A percentile compares a stretch with the other conserved stretches of the same genome.
phyloP scores from a whole-genome alignment of 2,329 filamentous ascomycete species.

The Neophaeococcomyces aloes region DNA sequence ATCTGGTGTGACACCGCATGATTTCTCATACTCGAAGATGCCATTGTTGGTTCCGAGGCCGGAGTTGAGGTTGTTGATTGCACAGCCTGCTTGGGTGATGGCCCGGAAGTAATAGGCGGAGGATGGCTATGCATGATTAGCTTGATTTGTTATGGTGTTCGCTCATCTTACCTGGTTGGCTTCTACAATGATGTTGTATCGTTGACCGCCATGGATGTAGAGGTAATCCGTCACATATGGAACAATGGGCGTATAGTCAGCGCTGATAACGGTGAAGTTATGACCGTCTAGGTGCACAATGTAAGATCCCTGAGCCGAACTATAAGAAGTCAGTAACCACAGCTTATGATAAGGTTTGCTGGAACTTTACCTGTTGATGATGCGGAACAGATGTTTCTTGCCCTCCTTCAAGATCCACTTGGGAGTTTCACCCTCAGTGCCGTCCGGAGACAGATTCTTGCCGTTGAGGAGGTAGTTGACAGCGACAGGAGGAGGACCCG shows the following conservation, averaged over 20 bases:
- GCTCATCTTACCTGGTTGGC: constrained; percentile 14
- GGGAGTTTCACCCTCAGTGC: constrained; percentile 12
- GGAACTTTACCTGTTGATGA: constrained; percentile 18
- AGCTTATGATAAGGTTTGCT: not conserved
- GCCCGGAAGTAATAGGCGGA: constrained; percentile 20
- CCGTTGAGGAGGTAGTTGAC: constrained; percentile 21
- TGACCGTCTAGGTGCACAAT: constrained; percentile 36
- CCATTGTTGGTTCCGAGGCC: constrained; percentile 17
- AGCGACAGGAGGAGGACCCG: constrained; percentile 12
- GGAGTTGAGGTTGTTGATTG: constrained; percentile 10
- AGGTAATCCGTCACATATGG: constrained; percentile 48
- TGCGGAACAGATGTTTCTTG: constrained; percentile 22
- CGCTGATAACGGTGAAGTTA: constrained; percentile 29
- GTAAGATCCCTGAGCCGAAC: constrained; percentile 15
- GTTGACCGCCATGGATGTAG: constrained; percentile 47
- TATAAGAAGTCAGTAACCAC: constrained; percentile 8
- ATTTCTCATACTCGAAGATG: constrained; percentile 16
- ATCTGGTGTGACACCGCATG: constrained; percentile 9
- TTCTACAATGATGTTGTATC: constrained; percentile 24
- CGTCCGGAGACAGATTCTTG: constrained; percentile 18
- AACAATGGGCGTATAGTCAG: constrained; percentile 28
- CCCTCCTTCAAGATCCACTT: constrained; percentile 18
- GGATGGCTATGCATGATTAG: constrained; percentile 10
- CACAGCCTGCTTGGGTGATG: constrained; percentile 17
- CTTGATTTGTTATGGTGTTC: not conserved